phyloP scores from a whole-genome alignment of 306 rosid genomes.

The Phaseolus lunatus region DNA sequence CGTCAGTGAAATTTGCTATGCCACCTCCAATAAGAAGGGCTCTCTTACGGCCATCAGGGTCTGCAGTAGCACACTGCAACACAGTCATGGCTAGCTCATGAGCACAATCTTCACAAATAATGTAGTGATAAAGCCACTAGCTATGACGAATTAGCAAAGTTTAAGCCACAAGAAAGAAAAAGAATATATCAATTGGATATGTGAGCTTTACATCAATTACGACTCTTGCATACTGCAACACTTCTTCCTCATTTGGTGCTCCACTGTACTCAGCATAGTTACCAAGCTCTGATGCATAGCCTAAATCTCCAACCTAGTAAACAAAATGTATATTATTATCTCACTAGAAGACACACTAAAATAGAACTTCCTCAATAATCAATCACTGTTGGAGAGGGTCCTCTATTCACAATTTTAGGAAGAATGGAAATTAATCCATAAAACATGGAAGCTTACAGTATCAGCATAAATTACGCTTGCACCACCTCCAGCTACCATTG shows the following conservation, averaged over 20 bases:
- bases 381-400: constrained; percentile 20
- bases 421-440: constrained; percentile 21
- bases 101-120: constrained; percentile 25
- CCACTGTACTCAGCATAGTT: constrained; percentile 97
- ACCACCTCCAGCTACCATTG: constrained; percentile 95
- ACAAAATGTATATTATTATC: constrained; percentile 19
- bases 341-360: neutral
- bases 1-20: constrained; percentile 91
- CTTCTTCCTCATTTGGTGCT: constrained; percentile 95
- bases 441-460: constrained; percentile 61
- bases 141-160: constrained; percentile 29
- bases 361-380: constrained; percentile 14
- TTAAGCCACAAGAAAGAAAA: neutral
- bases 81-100: constrained; percentile 29
- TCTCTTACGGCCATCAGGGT: constrained; percentile 89
- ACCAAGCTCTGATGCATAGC: constrained; percentile 94
- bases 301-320: constrained; percentile 86
- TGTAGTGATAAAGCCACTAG: constrained; percentile 21
- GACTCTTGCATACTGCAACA: constrained; percentile 90
- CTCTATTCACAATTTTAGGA: constrained; percentile 37
- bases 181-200: neutral
- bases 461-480: constrained; percentile 94
- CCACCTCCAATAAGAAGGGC: constrained; percentile 94
- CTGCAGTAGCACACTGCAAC: constrained; percentile 82
- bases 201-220: constrained; percentile 71